A percentile compares a stretch with the other conserved stretches of the same genome.
These are phyloP conservation scores for Apiotrichum brassicae DNA, from an alignment of 1,284 basidiomycete genomes.

Conservation along the genomic window DNA sequence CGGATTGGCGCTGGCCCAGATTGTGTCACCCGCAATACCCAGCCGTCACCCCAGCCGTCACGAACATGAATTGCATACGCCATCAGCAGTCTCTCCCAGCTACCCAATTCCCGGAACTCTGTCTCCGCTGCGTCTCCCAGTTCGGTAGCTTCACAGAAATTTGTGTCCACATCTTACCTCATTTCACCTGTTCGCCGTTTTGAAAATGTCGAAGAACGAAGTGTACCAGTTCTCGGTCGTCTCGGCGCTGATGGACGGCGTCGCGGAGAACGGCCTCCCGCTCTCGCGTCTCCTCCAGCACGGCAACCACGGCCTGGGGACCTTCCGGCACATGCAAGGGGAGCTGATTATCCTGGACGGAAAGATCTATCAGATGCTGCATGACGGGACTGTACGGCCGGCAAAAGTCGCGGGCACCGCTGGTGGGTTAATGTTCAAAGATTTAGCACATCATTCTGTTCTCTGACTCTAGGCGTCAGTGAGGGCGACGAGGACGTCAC, in stretches of 20 bases:
- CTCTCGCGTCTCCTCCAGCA: conserved; percentile 8
- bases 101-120: no score
- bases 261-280: conserved; percentile 9
- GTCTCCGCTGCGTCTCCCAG: no score
- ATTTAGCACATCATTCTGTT: neutral
- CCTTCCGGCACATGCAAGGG: conserved; percentile 13
- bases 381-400: conserved; percentile 10
- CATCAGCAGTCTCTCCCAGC: no score
- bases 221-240: conserved; percentile 17
- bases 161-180: no score
- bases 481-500: conserved; percentile 4
- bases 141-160: no score
- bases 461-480: neutral
- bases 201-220: conserved; percentile 3
- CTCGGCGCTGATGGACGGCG: conserved; percentile 17
- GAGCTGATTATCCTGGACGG: conserved; percentile 17
- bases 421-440: no score
- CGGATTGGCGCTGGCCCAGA: no score
- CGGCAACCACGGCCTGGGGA: conserved; percentile 17
- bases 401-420: neutral
- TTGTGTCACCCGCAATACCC: no score
- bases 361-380: conserved; percentile 12
- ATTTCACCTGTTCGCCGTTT: no score
- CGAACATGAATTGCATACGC: no score
- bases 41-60: no score